A percentile compares a stretch with the other conserved stretches of the same genome.
Evolutionary conservation across 2,329 filamentous ascomycete species (phyloP).

Genomic region (Cordyceps fumosorosea): DNA sequence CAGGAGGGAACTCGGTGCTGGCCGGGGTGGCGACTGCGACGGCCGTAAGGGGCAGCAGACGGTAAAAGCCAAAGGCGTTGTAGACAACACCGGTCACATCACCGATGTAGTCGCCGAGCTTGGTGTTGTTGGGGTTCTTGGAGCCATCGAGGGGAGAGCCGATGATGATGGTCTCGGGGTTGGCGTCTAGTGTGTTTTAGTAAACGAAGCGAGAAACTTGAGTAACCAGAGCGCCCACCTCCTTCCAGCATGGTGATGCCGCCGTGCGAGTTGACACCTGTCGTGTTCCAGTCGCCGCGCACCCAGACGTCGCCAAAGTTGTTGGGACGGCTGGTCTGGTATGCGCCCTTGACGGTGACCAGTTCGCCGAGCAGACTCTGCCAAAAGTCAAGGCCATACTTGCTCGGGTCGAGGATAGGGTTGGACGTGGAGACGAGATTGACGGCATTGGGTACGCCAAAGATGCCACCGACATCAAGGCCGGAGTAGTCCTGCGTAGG

Average conservation of each 20-base stretch:
- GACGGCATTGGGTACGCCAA: slow-evolving; percentile 56
- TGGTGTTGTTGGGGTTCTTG: slow-evolving; percentile 50
- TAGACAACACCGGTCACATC: slow-evolving; percentile 64
- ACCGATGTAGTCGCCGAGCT: slow-evolving; percentile 57
- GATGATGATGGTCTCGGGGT: slow-evolving; percentile 63
- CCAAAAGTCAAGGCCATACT: slow-evolving; percentile 68
- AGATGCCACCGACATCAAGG: slow-evolving; percentile 60
- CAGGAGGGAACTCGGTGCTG: slow-evolving; percentile 41
- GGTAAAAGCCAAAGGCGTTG: slow-evolving; percentile 62
- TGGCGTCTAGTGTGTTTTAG: slow-evolving; percentile 44
- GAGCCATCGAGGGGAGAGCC: slow-evolving; percentile 59
- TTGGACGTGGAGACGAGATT: slow-evolving; percentile 52
- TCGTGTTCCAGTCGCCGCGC: slow-evolving; percentile 55
- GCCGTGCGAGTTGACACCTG: slow-evolving; percentile 55
- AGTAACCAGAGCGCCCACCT: slow-evolving; percentile 28
- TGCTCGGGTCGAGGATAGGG: slow-evolving; percentile 51
- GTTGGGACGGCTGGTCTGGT: slow-evolving; percentile 54
- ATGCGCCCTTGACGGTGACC: slow-evolving; percentile 54
- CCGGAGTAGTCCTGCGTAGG: slow-evolving; percentile 55
- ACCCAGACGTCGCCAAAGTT: slow-evolving; percentile 64
- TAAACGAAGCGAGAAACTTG: too few relatives aligned
- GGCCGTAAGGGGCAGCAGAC: slow-evolving; percentile 57
- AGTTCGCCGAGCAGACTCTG: slow-evolving; percentile 62
- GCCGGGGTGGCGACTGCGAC: slow-evolving; percentile 41
- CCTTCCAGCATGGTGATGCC: slow-evolving; percentile 56